Evolutionary conservation across 805 yeast genomes (phyloP).

Genomic region (Hermanozyma aechmeae): DNA sequence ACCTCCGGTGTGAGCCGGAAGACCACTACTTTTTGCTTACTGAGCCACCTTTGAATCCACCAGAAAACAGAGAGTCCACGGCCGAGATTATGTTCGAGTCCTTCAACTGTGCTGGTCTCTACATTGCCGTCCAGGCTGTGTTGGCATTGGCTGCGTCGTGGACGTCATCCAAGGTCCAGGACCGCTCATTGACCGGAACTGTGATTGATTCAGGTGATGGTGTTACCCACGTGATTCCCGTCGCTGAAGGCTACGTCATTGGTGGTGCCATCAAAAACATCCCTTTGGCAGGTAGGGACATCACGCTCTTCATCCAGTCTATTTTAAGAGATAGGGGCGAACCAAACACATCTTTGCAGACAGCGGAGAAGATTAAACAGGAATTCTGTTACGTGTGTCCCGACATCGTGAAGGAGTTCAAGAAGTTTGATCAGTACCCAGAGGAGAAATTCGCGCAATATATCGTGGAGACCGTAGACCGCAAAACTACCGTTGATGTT

Average conservation of each 20-base stretch:
- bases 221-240: slow-evolving; percentile 98
- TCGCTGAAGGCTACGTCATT: slow-evolving; percentile 97
- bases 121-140: slow-evolving; percentile 98
- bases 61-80: slow-evolving; percentile 96
- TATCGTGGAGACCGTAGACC: slow-evolving; percentile 74
- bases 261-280: slow-evolving; percentile 96
- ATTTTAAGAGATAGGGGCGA: slow-evolving; percentile 96
- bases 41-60: slow-evolving; percentile 99
- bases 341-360: slow-evolving; percentile 82
- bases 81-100: slow-evolving; percentile 99
- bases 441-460: slow-evolving; percentile 85
- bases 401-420: slow-evolving; percentile 93
- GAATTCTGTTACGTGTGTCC: slow-evolving; percentile 97
- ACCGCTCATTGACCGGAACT: slow-evolving; percentile 94
- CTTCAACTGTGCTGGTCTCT: slow-evolving; percentile 96
- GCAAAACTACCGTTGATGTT: slow-evolving; percentile 66
- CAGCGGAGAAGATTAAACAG: slow-evolving; percentile 96
- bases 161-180: slow-evolving; percentile 94
- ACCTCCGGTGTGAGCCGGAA: slow-evolving; percentile 95
- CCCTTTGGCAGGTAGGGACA: slow-evolving; percentile 98
- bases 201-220: slow-evolving; percentile 99
- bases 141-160: slow-evolving; percentile 97
- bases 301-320: slow-evolving; percentile 87
- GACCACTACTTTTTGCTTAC: slow-evolving; percentile 93
- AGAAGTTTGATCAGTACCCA: slow-evolving; percentile 88